Evolutionary conservation across 2,329 filamentous ascomycete genomes (phyloP), one percentile per base, ranked within the genome.

Genomic region (Arthrobotrys entomopaga): DNA sequence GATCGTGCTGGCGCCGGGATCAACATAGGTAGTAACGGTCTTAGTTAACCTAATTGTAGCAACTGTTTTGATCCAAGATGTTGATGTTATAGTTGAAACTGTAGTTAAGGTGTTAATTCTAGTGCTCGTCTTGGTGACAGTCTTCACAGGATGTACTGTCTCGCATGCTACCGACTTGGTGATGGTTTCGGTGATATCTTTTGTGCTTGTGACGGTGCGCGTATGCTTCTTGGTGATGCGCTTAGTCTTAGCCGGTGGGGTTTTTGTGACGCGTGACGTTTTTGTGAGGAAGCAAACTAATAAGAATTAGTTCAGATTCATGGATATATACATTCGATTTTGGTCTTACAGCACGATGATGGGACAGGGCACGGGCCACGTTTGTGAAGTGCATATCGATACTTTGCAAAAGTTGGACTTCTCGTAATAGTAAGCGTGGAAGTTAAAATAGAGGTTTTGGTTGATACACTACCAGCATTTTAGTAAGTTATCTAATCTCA

Each of bases 151-250:
- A n/a, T 57, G 26, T 2, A 40, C 53, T 3, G 53, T 57, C 5
- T 29, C 53, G 13, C 29, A 20, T 8, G 53, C 29, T 8, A 40
- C 38, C 29, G 26, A 19, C 15, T n/a, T 16, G 2, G 53, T 57
- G n/a, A 20, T n/a, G 10, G 26, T 57, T 29, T 57, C 40, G 11
- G 29, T 57, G n/a, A 42, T 29, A 34, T 42, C 16, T 24, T 57
- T 42, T 16, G 53, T 57, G 15, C 16, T 42, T 16, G 53, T 57
- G 15, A 40, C 40, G 11, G 22, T 40, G 13, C n/a, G 22, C 10
- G 53, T 57, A n/a, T 16, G 5, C 53, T 57, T 57, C 34, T 57
- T 57, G 8, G 53, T 57, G 29, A 57, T n/a, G 15, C n/a, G 11
- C 53, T 22, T 43, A 16, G 53, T 57, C n/a, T 13, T 11, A n/a